Evolutionary conservation across 2,329 filamentous ascomycete genomes (phyloP), one percentile per base, ranked within the genome.

Genomic region (Chrysoporthe deuterocubensis): DNA sequence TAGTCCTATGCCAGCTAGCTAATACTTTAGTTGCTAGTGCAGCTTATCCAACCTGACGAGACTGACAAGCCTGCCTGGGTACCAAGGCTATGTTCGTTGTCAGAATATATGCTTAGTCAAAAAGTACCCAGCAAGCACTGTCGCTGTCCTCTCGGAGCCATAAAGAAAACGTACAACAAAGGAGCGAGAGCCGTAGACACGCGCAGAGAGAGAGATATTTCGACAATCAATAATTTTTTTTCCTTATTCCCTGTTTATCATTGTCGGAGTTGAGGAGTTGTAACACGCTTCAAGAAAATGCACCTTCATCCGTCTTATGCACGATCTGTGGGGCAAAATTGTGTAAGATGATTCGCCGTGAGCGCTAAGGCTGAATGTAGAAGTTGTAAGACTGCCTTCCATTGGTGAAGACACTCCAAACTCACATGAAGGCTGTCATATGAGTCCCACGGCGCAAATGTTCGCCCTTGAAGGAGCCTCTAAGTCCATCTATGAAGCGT

Each of bases 331-430:
- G 64, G 57, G 64, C 57, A 1, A 18, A 61, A 54, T 48, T 34
- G 44, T 65, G 57, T 66, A 66, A 66, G 43, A 44, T 44, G 64
- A 61, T 54, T 60, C 40, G 64, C 21, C 44, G 48, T 13, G n/a
- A 7, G 4, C 16, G n/a, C 40, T 21, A 5, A 7, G 7, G 11
- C 48, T 48, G 6, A 11, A 52, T 44, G 37, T 54, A 46, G 34
- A 21, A 52, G 14, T 46, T 54, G 32, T 32, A 26, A 16, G 8
- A 37, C 34, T 3, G 34, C 7, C 13, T 37, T 42, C 16, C 9
- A 34, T 56, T 63, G 26, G 18, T 42, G 18, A 18, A 37, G 18
- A 48, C 1, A 8, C 8, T 9, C 21, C 14, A 13, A 16, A 4
- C 50, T 2, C 26, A 32, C 13, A 6, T 13, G 50, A 7, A 16